Conservation (phyloP, 2,329 filamentous ascomycete genomes). For the Penicillium sclerotiorum region DNA sequence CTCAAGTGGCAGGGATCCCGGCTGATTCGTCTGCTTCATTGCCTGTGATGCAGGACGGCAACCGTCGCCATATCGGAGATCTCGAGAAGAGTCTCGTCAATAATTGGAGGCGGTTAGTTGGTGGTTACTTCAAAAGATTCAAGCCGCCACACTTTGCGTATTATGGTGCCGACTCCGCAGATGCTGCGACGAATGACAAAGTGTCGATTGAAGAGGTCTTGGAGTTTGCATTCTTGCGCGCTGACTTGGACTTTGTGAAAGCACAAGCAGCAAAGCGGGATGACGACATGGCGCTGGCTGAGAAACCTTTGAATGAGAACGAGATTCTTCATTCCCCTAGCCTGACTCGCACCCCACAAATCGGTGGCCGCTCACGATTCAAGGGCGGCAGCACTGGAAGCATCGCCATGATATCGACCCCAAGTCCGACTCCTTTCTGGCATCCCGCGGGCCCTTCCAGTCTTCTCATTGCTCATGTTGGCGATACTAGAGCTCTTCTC, state of each 20-base stretch:
- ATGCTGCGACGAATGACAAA: constrained; percentile 33
- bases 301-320: constrained; percentile 79
- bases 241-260: constrained; percentile 90
- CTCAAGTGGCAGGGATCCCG: constrained; percentile 16
- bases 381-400: constrained; percentile 93
- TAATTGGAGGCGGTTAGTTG: constrained; percentile 81
- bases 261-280: constrained; percentile 83
- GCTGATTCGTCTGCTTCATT: constrained; percentile 35
- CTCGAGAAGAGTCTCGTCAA: constrained; percentile 72
- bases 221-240: constrained; percentile 89
- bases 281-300: constrained; percentile 69
- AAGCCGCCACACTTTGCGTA: constrained; percentile 74
- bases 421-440: constrained; percentile 91
- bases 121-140: constrained; percentile 93
- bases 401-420: constrained; percentile 86
- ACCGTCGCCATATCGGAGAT: constrained; percentile 64
- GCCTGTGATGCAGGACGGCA: constrained; percentile 55
- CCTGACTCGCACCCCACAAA: constrained; percentile 49
- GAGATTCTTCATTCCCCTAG: constrained; percentile 74
- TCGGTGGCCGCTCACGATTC: constrained; percentile 78
- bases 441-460: constrained; percentile 84
- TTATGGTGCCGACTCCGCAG: constrained; percentile 29
- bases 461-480: constrained; percentile 84
- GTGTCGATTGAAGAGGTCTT: constrained; percentile 62
- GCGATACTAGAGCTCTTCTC: constrained; percentile 87